Conservation (phyloP, 352 stramenopile species). For the Phytophthora idaei region DNA sequence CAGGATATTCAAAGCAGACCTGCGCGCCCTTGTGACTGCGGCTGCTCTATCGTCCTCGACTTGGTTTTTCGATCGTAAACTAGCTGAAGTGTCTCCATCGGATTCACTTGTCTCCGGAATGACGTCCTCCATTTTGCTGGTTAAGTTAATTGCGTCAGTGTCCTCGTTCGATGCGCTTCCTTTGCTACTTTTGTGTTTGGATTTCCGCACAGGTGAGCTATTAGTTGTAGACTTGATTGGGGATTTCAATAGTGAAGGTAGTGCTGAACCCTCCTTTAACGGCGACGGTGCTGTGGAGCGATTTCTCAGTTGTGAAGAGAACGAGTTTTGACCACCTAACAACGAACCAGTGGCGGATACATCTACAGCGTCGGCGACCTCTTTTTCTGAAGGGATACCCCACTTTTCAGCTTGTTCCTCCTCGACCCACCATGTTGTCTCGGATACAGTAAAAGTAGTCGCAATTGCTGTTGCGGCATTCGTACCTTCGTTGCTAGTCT, state of each 20-base stretch:
- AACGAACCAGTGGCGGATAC: not conserved
- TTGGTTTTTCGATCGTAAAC: constrained; percentile 15
- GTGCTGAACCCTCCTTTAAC: constrained; percentile 22
- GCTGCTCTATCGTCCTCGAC: constrained; percentile 13
- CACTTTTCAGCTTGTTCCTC: constrained; percentile 2
- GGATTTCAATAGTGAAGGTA: constrained; percentile 9
- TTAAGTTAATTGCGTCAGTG: not conserved
- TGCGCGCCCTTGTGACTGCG: constrained; percentile 33
- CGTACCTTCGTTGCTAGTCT: constrained; percentile 1
- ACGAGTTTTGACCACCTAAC: not conserved
- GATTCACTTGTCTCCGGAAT: constrained; percentile 19
- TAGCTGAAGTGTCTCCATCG: constrained; percentile 2
- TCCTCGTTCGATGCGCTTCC: constrained; percentile 4
- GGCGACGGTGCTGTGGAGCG: constrained; percentile 5
- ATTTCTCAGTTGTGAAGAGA: constrained; percentile 10
- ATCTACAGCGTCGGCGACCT: not conserved
- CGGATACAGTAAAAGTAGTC: not conserved
- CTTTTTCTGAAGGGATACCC: constrained; percentile 1
- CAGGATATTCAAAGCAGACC: constrained; percentile 55
- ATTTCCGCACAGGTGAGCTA: constrained; percentile 1
- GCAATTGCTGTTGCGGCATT: not conserved
- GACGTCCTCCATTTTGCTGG: not conserved
- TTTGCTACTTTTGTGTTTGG: not conserved
- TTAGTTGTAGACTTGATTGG: constrained; percentile 6
- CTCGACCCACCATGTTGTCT: constrained; percentile 22